A percentile compares a stretch with the other conserved stretches of the same genome.
These are phyloP conservation scores for Clarireedia sp. DNA, from an alignment of 2,329 filamentous ascomycete genomes.

Conservation along the genomic window DNA sequence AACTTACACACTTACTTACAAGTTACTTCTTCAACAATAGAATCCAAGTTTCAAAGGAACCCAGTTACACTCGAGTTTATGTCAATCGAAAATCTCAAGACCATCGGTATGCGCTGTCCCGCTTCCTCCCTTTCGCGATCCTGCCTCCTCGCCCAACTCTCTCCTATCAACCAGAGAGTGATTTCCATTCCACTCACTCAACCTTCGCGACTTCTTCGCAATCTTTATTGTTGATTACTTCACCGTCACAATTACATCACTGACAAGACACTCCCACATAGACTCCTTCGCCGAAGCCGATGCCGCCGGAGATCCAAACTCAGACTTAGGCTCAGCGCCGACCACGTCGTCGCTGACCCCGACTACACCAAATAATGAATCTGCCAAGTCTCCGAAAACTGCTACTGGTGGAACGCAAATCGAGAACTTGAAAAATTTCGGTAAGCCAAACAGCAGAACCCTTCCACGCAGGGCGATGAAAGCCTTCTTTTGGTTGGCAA, in stretches of 20 bases:
- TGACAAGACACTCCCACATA: neutral
- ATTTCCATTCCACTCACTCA: neutral
- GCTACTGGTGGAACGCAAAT: slow-evolving; percentile 6
- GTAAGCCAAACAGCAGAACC: neutral
- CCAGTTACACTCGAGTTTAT: slow-evolving; percentile 78
- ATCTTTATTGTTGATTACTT: too few species aligned
- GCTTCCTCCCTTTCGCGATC: neutral
- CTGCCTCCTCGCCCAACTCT: neutral
- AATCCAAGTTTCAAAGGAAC: slow-evolving; percentile 25
- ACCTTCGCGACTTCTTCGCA: neutral
- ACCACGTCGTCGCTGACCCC: slow-evolving; percentile 1
- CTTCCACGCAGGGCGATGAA: too few species aligned
- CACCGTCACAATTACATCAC: neutral
- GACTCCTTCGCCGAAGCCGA: slow-evolving; percentile 11
- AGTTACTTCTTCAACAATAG: slow-evolving; percentile 10
- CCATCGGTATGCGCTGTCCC: slow-evolving; percentile 61
- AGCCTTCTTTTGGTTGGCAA: too few species aligned
- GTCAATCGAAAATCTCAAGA: slow-evolving; percentile 98
- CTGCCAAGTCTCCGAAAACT: slow-evolving; percentile 2
- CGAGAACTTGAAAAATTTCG: slow-evolving; percentile 11
- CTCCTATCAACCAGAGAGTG: neutral
- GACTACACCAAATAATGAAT: neutral
- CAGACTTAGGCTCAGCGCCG: slow-evolving; percentile 8
- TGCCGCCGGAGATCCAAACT: slow-evolving; percentile 11
- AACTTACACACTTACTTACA: slow-evolving; percentile 3